Evolutionary conservation across 2,329 filamentous ascomycete species (phyloP).

Genomic region (Penicillium capsulatum): DNA sequence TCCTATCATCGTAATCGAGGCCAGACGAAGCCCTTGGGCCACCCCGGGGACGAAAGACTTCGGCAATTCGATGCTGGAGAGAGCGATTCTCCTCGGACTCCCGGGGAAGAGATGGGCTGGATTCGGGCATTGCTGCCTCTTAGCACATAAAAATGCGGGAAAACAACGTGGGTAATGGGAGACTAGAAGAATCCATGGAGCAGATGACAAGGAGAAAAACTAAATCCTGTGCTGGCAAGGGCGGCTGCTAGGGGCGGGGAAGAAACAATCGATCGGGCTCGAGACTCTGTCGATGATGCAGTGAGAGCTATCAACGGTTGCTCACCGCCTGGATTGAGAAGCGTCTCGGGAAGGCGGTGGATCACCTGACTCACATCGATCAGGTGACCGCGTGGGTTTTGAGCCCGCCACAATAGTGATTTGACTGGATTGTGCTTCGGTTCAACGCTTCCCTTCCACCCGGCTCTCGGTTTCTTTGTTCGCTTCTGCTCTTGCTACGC

Average conservation of each 20-base stretch:
- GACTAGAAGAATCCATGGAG: not conserved
- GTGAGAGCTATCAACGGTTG: too few species aligned
- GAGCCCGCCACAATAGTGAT: constrained; percentile 37
- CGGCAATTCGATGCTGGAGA: constrained; percentile 30
- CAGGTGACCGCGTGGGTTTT: constrained; percentile 33
- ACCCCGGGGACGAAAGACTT: constrained; percentile 27
- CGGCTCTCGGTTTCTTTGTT: constrained; percentile 8
- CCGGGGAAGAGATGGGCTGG: constrained; percentile 18
- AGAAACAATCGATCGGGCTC: not conserved
- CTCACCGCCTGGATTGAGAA: too few species aligned
- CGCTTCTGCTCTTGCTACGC: constrained; percentile 8
- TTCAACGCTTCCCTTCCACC: constrained; percentile 18
- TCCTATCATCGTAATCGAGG: constrained; percentile 3
- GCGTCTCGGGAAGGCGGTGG: constrained; percentile 11
- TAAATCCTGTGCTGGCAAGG: not conserved
- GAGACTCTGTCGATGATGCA: not conserved
- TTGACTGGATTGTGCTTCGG: constrained; percentile 30
- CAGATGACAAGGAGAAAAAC: constrained; percentile 4
- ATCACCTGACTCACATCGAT: constrained; percentile 12
- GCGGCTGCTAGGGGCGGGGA: not conserved
- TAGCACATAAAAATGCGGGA: not conserved
- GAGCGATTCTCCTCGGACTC: constrained; percentile 25
- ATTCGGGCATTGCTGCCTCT: constrained; percentile 26
- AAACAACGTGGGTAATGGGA: constrained; percentile 9
- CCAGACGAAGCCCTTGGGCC: constrained; percentile 13